Percentiles rank a stretch among this genome's conserved stretches.
Evolutionary conservation across 1,284 basidiomycete species (phyloP).

Genomic region (Naganishia albida): DNA sequence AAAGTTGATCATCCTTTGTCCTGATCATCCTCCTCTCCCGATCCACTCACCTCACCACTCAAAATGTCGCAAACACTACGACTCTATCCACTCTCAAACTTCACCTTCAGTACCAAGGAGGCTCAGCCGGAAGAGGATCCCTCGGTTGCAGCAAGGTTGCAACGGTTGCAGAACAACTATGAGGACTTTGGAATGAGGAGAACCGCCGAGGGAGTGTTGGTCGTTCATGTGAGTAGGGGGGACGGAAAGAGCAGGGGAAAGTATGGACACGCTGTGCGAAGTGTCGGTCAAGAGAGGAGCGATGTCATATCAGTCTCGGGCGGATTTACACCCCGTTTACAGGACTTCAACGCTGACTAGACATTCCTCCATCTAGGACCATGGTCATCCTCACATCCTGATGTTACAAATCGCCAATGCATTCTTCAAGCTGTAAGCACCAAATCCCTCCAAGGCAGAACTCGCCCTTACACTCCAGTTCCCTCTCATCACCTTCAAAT

Average conservation of each 20-base stretch:
- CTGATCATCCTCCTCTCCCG: not conserved
- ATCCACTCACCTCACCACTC: not conserved
- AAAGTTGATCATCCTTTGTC: not conserved
- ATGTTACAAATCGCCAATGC: slow-evolving; percentile 98
- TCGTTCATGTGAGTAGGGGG: slow-evolving; percentile 68
- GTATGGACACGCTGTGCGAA: not conserved
- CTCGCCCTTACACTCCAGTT: not conserved
- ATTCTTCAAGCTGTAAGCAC: slow-evolving; percentile 90
- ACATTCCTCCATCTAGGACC: slow-evolving; percentile 57
- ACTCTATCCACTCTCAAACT: slow-evolving; percentile 35
- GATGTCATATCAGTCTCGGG: too few relatives aligned
- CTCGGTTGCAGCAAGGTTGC: slow-evolving; percentile 83
- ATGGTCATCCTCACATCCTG: slow-evolving; percentile 90
- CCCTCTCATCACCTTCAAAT: slow-evolving; percentile 5
- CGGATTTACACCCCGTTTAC: too few relatives aligned
- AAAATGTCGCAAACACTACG: slow-evolving; percentile 34
- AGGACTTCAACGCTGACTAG: not conserved
- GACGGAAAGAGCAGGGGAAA: not conserved
- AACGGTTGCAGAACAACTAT: slow-evolving; percentile 91
- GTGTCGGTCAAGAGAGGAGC: too few relatives aligned
- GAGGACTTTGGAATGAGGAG: slow-evolving; percentile 89
- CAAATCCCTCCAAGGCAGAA: not conserved
- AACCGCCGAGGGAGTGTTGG: slow-evolving; percentile 93
- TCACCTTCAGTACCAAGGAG: slow-evolving; percentile 69
- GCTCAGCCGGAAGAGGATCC: slow-evolving; percentile 95